These are phyloP conservation scores for Fraxinus greggii DNA, from an alignment of 305 asterid genomes.

Conservation along the genomic window DNA sequence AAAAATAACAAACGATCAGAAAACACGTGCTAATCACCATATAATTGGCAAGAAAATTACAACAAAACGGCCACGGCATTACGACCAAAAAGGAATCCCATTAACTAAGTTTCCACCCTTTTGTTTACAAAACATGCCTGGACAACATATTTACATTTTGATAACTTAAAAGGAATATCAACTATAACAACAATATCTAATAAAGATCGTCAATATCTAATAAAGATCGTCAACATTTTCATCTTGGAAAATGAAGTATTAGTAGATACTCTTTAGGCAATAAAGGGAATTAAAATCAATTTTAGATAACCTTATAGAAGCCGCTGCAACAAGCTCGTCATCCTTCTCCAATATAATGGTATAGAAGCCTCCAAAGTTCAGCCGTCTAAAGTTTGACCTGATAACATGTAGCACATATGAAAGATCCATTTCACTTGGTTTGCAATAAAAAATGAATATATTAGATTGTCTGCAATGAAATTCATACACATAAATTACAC, in stretches of 20 bases:
- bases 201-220: slow-evolving; percentile 15
- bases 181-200: slow-evolving; percentile 10
- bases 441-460: slow-evolving; percentile 5
- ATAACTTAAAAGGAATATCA: neutral
- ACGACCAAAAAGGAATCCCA: neutral
- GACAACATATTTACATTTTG: slow-evolving; percentile 18
- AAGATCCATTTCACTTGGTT: slow-evolving; percentile 11
- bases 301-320: slow-evolving; percentile 71
- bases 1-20: neutral
- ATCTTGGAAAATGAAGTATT: neutral
- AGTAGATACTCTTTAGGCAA: neutral
- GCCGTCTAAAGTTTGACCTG: slow-evolving; percentile 89
- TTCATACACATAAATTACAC: neutral
- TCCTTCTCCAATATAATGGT: slow-evolving; percentile 81
- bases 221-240: slow-evolving; percentile 13
- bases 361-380: slow-evolving; percentile 72
- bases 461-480: neutral
- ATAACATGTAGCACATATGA: slow-evolving; percentile 19
- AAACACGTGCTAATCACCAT: neutral
- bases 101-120: slow-evolving; percentile 19
- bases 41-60: neutral
- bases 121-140: slow-evolving; percentile 14
- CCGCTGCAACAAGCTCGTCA: slow-evolving; percentile 72
- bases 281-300: slow-evolving; percentile 16
- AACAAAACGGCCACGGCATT: neutral